These are phyloP conservation scores for Zanthoxylum bungeanum DNA, from an alignment of 345 rosid genomes.

Conservation along the genomic window DNA sequence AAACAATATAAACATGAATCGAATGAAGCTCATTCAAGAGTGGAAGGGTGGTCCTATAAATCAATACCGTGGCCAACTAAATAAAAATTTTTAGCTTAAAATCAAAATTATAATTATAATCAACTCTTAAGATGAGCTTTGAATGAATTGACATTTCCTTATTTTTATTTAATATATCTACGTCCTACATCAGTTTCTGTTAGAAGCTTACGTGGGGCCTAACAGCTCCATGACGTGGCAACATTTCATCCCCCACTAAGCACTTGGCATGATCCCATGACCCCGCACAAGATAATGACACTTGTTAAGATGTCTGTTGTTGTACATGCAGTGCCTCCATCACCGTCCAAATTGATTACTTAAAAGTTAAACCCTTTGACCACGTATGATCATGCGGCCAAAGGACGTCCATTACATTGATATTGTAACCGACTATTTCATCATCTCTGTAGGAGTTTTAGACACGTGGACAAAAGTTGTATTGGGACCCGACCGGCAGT, in stretches of 20 bases:
- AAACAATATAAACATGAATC: slow-evolving; percentile 1
- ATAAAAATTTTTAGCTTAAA: background rate
- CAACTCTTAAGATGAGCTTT: background rate
- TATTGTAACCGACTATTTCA: slow-evolving; percentile 35
- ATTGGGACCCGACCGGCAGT: slow-evolving; percentile 23
- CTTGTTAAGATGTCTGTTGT: slow-evolving; percentile 3
- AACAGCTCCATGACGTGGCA: slow-evolving; percentile 12
- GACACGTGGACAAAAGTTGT: slow-evolving; percentile 29
- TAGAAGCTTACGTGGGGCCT: slow-evolving; percentile 9
- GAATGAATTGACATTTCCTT: slow-evolving; percentile 7
- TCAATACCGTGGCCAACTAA: background rate
- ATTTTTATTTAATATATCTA: background rate
- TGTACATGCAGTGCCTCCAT: slow-evolving; percentile 10
- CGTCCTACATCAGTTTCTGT: slow-evolving; percentile 3
- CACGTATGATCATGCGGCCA: background rate
- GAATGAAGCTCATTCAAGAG: background rate
- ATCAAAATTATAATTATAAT: slow-evolving; percentile 1
- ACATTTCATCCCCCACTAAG: background rate
- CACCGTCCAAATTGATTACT: slow-evolving; percentile 14
- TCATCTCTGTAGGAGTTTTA: slow-evolving; percentile 15
- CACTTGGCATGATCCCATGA: slow-evolving; percentile 18
- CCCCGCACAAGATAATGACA: slow-evolving; percentile 4
- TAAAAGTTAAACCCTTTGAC: background rate
- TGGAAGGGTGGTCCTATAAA: no score
- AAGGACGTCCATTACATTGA: slow-evolving; percentile 9